Percentiles rank a stretch among this genome's conserved stretches.
These are phyloP conservation scores for Cunninghamia lanceolata DNA, from an alignment of 75 land plant genomes.

Conservation along the genomic window DNA sequence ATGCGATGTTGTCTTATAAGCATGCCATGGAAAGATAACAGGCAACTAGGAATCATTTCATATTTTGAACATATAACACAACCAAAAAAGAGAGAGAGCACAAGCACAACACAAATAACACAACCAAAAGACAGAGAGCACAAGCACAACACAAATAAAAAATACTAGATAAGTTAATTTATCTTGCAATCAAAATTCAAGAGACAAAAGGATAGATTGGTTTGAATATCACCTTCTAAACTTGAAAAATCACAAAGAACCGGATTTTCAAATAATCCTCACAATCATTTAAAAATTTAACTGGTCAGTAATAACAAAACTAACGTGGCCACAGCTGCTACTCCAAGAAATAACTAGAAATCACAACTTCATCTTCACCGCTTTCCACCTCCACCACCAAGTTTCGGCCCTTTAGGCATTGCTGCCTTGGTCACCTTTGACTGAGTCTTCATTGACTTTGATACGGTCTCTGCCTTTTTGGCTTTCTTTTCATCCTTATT, in stretches of 20 bases:
- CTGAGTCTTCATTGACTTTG: slow-evolving; percentile 45
- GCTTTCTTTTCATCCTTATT: slow-evolving; percentile 87
- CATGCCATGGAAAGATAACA: too few species aligned
- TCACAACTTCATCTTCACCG: slow-evolving; percentile 23
- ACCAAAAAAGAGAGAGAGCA: too few species aligned
- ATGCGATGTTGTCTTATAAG: too few species aligned
- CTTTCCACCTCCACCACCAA: slow-evolving; percentile 75
- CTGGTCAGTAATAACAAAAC: neutral
- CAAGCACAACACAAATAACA: too few species aligned
- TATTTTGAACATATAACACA: too few species aligned
- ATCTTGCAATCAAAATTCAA: neutral
- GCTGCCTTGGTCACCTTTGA: slow-evolving; percentile 50
- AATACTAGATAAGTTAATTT: neutral
- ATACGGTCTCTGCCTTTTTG: slow-evolving; percentile 65
- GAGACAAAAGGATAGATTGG: neutral
- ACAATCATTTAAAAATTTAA: neutral
- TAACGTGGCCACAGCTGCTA: neutral
- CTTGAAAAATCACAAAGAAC: neutral
- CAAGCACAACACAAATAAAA: neutral
- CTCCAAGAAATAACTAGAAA: neutral
- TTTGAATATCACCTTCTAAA: neutral
- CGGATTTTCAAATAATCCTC: neutral
- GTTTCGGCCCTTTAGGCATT: slow-evolving; percentile 59
- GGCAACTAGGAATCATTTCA: too few species aligned
- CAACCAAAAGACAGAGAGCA: too few species aligned